Base-by-base conservation (phyloP, 2,329 filamentous ascomycete genomes). In the Diaporthe aspalathi region DNA sequence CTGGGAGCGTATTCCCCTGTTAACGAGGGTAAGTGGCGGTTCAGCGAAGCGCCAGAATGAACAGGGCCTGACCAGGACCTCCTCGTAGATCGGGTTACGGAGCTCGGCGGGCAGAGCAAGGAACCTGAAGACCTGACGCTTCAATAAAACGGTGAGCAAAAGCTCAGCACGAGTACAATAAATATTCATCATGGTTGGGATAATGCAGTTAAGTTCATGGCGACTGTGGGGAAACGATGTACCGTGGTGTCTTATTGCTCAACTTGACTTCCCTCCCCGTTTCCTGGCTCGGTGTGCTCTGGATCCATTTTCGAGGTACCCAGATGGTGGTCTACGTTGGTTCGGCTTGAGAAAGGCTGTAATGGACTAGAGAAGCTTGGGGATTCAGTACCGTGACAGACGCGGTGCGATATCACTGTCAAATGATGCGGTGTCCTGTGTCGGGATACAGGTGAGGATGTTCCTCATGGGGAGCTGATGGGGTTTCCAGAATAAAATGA, bases 391-490 rank as follows among this genome's bases (percentile, higher is more conserved):
- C 6, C 7, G 4, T 7, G 1, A 1, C 12, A 35, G 6, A 40
- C 1, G 14, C 3, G 1, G 0, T 2, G 9, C 8, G 45, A 14
- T 1, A 20, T 20, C 5, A 3, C 20, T 57, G 17, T 3, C 8
- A 22, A 20, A 14, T 24, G 3, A 5, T 17, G 7, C 20, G 32
- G 2, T 22, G 20, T 2, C 7, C 43, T 5, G 9, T 60, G 8
- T 9, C 6, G 5, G n/a, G 32, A 27, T 27, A 29, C 7, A 2
- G 5, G 22, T 16, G 14, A n/a, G 0, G 20, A 8, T n/a, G 5
- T 8, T n/a, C 0, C 17, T 32, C 22, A 45, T 4, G 16, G 29
- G 4, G 1, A 11, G 8, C 0, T 11, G 1, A 5, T 2, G 16
- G 27, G 1, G 16, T 45, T 8, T 27, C 16, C 2, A 14, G 9